Conservation (phyloP, 1,284 basidiomycete species). For the Fistulinella staudtii region DNA sequence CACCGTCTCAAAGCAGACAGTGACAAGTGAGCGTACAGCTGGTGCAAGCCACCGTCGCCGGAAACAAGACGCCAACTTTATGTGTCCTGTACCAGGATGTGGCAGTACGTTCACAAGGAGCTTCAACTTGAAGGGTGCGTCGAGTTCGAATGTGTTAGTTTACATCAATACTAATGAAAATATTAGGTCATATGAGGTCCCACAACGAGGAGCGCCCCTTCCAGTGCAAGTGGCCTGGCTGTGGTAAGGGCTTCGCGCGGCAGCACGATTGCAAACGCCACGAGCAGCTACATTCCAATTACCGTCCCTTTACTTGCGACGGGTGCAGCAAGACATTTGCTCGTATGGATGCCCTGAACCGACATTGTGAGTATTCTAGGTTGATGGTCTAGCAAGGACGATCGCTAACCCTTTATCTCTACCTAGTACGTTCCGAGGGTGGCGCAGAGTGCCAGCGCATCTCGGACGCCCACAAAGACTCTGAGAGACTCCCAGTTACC, state of each 20-base stretch:
- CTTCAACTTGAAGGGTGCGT: conserved; percentile 74
- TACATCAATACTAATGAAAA: conserved; percentile 13
- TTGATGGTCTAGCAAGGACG: not conserved
- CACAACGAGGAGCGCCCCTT: conserved; percentile 83
- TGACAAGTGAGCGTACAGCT: conserved; percentile 67
- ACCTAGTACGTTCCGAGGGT: conserved; percentile 51
- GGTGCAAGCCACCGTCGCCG: conserved; percentile 68
- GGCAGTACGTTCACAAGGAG: conserved; percentile 80
- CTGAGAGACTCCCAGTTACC: conserved; percentile 14
- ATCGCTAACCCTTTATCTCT: not conserved
- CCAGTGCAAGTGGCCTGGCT: conserved; percentile 82
- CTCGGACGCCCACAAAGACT: conserved; percentile 30
- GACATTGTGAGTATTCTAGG: conserved; percentile 56
- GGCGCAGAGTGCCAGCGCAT: conserved; percentile 50
- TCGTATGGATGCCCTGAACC: conserved; percentile 74
- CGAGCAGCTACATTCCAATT: conserved; percentile 75
- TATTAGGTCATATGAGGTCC: conserved; percentile 70
- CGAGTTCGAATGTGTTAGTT: conserved; percentile 9
- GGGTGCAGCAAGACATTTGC: conserved; percentile 78
- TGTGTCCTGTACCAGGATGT: conserved; percentile 73
- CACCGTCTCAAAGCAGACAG: conserved; percentile 30
- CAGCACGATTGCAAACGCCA: conserved; percentile 85
- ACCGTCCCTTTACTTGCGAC: conserved; percentile 71
- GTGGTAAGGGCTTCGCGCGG: conserved; percentile 78
- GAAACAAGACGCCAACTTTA: conserved; percentile 71